Conservation (phyloP, 2,329 filamentous ascomycete species). For the Trichoderma atroviride region DNA sequence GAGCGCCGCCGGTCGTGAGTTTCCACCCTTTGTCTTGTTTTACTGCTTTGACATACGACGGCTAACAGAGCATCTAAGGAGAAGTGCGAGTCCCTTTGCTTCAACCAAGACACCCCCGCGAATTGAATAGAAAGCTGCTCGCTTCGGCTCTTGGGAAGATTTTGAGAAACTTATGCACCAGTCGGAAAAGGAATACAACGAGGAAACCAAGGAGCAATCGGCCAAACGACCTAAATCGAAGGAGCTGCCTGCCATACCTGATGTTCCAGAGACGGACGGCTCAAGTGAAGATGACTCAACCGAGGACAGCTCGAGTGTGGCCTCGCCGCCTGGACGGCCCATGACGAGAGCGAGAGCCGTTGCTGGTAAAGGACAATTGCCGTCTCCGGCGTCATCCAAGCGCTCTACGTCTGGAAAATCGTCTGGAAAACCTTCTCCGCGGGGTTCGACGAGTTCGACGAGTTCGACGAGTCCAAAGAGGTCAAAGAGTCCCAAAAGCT, state of each 20-base stretch:
- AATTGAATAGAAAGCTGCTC: conserved; percentile 46
- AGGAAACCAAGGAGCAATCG: background rate
- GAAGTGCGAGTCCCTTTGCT: conserved; percentile 44
- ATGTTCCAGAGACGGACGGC: background rate
- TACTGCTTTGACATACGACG: background rate
- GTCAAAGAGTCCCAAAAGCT: background rate
- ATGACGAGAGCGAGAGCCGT: background rate
- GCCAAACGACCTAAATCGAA: background rate
- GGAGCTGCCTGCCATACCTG: background rate
- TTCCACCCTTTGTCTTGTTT: background rate
- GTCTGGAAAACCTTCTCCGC: background rate
- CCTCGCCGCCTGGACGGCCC: background rate
- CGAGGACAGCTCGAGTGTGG: background rate
- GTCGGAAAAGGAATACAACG: conserved; percentile 24
- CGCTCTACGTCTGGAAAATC: background rate
- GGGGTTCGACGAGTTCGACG: background rate
- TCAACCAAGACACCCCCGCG: conserved; percentile 47
- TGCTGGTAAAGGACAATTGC: background rate
- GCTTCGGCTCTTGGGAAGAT: conserved; percentile 37
- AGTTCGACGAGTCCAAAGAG: background rate
- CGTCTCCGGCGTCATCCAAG: background rate
- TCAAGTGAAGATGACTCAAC: background rate
- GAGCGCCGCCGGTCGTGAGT: conserved; percentile 80
- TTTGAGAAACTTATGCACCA: conserved; percentile 35
- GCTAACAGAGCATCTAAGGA: conserved; percentile 32